Evolutionary conservation across 2,329 filamentous ascomycete species (phyloP), one percentile per base, ranked within the genome.

Genomic region (Epicoccum sorghinum): DNA sequence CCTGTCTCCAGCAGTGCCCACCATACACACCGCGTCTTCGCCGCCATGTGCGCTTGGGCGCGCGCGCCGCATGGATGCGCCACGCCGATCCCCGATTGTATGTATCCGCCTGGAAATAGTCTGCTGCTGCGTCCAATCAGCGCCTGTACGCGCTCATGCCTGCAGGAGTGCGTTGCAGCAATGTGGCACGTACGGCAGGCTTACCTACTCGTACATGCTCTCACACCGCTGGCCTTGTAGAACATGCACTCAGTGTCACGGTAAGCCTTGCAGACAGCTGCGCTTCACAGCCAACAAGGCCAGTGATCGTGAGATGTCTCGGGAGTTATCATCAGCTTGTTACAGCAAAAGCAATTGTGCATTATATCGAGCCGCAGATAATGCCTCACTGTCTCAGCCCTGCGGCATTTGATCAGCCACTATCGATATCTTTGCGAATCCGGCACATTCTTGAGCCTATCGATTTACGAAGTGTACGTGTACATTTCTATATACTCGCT

Each of bases 401-500:
- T 33, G 32, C 32, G 32, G 32, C 7, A 33, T 33, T 33, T 33
- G 27, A 29, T 29, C 27, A 29, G 27, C 27, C 27, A 33, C 32
- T 33, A 33, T 33, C 32, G 4, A 33, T 33, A 1, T 33, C 13
- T 33, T 18, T 12, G 9, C 32, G 32, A 4, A 33, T 12, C 13
- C 32, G 14, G 5, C 5, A 18, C 9, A 4, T 4, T 33, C 13
- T 7, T 5, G 7, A 2, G 9, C 13, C 9, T 7, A 3, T 29
- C 27, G 9, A 1, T 9, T 37, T n/a, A 35, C n/a, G 14, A 14
- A 14, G 7, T 41, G 43, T 58, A 44, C 46, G 50, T 40, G 55
- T 60, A 55, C 53, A 62, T 55, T 59, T 57, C 59, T 64, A 64
- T 62, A 57, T 62, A 62, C 41, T 36, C 12, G 35, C 30, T 52